A percentile compares a stretch with the other conserved stretches of the same genome.
phyloP scores from a whole-genome alignment of 2,329 filamentous ascomycete genomes.

The Lachnellula subtilissima region DNA sequence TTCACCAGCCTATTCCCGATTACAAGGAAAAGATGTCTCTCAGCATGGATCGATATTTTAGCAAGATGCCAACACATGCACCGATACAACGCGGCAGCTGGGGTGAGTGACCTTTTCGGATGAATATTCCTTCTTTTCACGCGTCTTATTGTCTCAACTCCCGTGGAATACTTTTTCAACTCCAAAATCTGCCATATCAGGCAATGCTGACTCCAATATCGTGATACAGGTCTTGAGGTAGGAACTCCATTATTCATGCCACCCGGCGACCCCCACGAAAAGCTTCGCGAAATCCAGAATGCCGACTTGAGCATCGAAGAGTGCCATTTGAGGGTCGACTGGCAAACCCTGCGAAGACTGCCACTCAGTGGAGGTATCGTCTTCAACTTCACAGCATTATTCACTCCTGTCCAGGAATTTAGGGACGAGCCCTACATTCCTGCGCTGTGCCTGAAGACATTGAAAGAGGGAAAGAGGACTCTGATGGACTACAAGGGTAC shows the following conservation, averaged over 20 bases:
- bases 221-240: conserved; percentile 51
- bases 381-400: conserved; percentile 87
- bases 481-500: conserved; percentile 79
- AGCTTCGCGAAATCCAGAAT: conserved; percentile 54
- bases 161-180: no score
- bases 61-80: conserved; percentile 67
- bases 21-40: conserved; percentile 86
- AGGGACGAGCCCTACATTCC: conserved; percentile 70
- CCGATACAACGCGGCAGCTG: conserved; percentile 82
- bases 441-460: conserved; percentile 59
- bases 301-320: conserved; percentile 51
- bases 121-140: no score
- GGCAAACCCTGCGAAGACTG: conserved; percentile 78
- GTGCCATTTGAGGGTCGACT: conserved; percentile 72
- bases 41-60: conserved; percentile 81
- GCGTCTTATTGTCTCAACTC: no score
- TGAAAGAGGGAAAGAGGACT: conserved; percentile 65
- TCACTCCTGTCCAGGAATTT: conserved; percentile 69
- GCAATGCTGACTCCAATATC: no score
- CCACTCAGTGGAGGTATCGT: conserved; percentile 70
- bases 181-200: no score
- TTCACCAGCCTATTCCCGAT: conserved; percentile 72
- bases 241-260: conserved; percentile 72
- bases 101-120: conserved; percentile 40
- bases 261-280: conserved; percentile 59